Conservation (phyloP, 768 basidiomycete species). For the Phanerodontia chrysosporium region DNA sequence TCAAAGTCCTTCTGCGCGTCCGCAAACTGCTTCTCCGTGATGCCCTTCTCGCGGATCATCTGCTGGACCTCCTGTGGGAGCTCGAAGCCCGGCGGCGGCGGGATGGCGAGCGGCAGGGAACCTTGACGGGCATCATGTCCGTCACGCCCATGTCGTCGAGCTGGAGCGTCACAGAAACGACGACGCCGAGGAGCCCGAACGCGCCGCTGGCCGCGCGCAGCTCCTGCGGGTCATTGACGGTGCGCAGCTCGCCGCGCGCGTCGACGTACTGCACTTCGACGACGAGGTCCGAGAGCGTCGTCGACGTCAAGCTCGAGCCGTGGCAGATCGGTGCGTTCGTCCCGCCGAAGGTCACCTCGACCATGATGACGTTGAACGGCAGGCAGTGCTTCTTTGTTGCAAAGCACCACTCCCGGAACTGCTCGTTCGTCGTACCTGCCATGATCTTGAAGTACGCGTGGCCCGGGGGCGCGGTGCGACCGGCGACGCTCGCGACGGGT, state of each 20-base stretch:
- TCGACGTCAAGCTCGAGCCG: conserved; percentile 21
- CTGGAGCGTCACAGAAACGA: conserved; percentile 23
- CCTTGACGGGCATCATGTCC: conserved; percentile 21
- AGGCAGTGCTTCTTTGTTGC: conserved; percentile 15
- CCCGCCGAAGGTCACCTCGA: conserved; percentile 27
- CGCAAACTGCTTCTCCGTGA: conserved; percentile 15
- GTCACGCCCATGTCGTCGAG: conserved; percentile 24
- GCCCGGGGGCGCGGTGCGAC: not conserved
- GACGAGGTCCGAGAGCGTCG: conserved; percentile 25
- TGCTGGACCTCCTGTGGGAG: conserved; percentile 17
- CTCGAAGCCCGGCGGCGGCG: conserved; percentile 21
- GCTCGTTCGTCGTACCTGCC: conserved; percentile 27
- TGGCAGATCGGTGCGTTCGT: conserved; percentile 26
- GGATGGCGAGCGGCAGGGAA: conserved; percentile 21
- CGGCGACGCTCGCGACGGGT: conserved; percentile 8
- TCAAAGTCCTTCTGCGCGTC: conserved; percentile 20
- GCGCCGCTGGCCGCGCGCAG: conserved; percentile 25
- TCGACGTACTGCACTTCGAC: conserved; percentile 25
- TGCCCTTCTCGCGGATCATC: conserved; percentile 14
- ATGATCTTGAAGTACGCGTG: conserved; percentile 15
- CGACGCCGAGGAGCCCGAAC: conserved; percentile 26
- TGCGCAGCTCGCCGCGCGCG: conserved; percentile 19
- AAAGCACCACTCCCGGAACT: conserved; percentile 25
- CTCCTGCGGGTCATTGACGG: conserved; percentile 18
- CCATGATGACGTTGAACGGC: conserved; percentile 27